Base-by-base conservation (phyloP, 352 stramenopile genomes). In the Phytophthora fragariaefolia region DNA sequence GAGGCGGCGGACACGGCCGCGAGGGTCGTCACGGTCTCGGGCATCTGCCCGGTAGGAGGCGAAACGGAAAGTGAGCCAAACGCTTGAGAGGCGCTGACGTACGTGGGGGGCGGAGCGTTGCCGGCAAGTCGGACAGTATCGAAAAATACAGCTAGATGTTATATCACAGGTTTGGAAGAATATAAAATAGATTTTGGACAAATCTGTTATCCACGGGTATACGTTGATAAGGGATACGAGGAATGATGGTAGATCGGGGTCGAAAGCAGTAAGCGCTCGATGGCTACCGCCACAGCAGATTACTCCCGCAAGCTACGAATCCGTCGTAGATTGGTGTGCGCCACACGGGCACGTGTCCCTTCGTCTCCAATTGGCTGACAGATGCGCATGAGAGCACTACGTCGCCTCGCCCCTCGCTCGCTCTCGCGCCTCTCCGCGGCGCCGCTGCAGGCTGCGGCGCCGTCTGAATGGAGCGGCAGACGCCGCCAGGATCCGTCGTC, bases 1-100 rank as follows among this genome's bases (percentile, higher is more conserved):
- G 75, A 54, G 22, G 59, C 75, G 32, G 63, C 66, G 24, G 76
- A 77, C 26, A 79, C 47, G 3, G 76, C 38, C 4, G 75, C 63
- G 8, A 76, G 24, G 20, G 66, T 65, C n/a, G 64, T 61, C 15
- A 70, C 74, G 18, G 57, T 58, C 28, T 69, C 58, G 3, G 67
- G 73, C 45, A 70, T 77, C 27, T 45, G 56, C 42, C 59, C 64
- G 34, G 42, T 55, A 13, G 38, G 6, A 52, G 18, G 42, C 22
- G 8, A 59, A 63, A 52, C 27, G n/a, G 22, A 32, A 68, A 73
- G 20, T 63, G 56, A 71, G 23, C 18, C 6, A 38, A 4, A 23
- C 3, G 1, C n/a, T 6, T 20, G 18, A 24, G 17, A 24, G 18
- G 17, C 12, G 17, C 36, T 51, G 20, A 54, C 50, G 54, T 48